phyloP scores from a whole-genome alignment of 768 basidiomycete species.

The Roridomyces roridus region DNA sequence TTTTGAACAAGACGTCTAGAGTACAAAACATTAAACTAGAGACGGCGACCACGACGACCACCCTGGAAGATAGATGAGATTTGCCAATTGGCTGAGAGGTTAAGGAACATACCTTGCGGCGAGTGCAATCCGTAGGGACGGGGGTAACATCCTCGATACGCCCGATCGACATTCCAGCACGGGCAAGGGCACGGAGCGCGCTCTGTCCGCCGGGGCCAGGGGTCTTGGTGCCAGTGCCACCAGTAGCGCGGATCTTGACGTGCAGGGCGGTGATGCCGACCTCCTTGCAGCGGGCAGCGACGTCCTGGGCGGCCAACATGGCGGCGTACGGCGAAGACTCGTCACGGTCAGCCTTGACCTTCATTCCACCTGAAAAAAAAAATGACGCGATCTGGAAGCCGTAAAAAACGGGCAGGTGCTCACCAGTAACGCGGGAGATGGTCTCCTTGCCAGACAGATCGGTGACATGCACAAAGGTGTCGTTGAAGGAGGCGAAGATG shows the following conservation, averaged over 20 bases:
- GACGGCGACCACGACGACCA: constrained; percentile 99
- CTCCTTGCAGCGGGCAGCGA: constrained; percentile 95
- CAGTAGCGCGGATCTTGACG: constrained; percentile 98
- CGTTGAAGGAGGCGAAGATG: constrained; percentile 99
- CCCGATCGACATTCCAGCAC: constrained; percentile 97
- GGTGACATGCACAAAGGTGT: constrained; percentile 99
- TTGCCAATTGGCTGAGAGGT: constrained; percentile 4
- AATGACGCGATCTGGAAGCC: background rate
- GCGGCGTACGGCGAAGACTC: constrained; percentile 98
- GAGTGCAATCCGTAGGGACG: constrained; percentile 95
- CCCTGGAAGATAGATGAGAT: constrained; percentile 56
- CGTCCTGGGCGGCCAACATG: constrained; percentile 98
- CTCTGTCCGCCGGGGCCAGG: constrained; percentile 99
- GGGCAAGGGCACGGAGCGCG: constrained; percentile 96
- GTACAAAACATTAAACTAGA: constrained; percentile 50
- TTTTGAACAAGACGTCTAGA: constrained; percentile 53
- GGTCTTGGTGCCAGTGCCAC: constrained; percentile 98
- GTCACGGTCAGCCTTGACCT: constrained; percentile 99
- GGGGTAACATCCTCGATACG: constrained; percentile 99
- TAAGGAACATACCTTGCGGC: constrained; percentile 79
- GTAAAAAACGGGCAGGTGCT: constrained; percentile 29
- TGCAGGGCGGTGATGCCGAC: constrained; percentile 98
- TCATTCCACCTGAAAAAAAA: constrained; percentile 83
- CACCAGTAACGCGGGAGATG: constrained; percentile 96
- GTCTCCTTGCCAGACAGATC: constrained; percentile 99